A percentile compares a stretch with the other conserved stretches of the same genome.
Conservation (phyloP, 2,329 filamentous ascomycete genomes). For the Penicillium sp. region DNA sequence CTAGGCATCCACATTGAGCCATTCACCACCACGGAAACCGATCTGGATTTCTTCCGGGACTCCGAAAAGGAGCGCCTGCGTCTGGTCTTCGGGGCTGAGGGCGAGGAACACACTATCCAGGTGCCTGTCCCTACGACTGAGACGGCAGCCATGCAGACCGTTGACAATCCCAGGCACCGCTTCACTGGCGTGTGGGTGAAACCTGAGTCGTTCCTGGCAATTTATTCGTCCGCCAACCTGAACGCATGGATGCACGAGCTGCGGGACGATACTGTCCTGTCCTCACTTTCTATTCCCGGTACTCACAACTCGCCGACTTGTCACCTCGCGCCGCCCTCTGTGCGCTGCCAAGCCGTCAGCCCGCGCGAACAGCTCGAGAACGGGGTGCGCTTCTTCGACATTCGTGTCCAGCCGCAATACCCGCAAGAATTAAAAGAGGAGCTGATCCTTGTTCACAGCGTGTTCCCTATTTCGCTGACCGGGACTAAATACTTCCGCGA, state of each 20-base stretch:
- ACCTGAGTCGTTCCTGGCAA: constrained; percentile 51
- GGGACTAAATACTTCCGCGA: constrained; percentile 75
- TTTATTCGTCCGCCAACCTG: constrained; percentile 70
- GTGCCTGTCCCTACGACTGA: constrained; percentile 61
- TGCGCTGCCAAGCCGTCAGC: constrained; percentile 83
- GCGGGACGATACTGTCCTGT: constrained; percentile 68
- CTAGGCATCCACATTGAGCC: constrained; percentile 63
- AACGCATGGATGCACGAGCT: constrained; percentile 79
- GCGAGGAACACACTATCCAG: constrained; percentile 69
- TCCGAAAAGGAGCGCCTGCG: constrained; percentile 65
- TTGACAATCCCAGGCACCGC: constrained; percentile 50
- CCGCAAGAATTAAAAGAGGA: constrained; percentile 61
- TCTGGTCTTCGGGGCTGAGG: constrained; percentile 66
- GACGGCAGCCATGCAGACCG: constrained; percentile 60
- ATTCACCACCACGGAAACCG: constrained; percentile 64
- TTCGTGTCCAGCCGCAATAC: constrained; percentile 70
- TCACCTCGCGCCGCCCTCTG: constrained; percentile 81
- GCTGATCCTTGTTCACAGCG: constrained; percentile 81
- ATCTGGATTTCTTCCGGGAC: constrained; percentile 59
- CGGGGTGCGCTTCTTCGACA: constrained; percentile 90
- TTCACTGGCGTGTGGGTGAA: constrained; percentile 68
- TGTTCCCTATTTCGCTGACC: constrained; percentile 81
- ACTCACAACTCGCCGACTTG: constrained; percentile 93
- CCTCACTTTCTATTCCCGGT: constrained; percentile 83
- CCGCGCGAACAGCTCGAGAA: constrained; percentile 77